A percentile compares a stretch with the other conserved stretches of the same genome.
phyloP scores from a whole-genome alignment of 2,329 filamentous ascomycete genomes.

The Lasiodiplodia sp. region DNA sequence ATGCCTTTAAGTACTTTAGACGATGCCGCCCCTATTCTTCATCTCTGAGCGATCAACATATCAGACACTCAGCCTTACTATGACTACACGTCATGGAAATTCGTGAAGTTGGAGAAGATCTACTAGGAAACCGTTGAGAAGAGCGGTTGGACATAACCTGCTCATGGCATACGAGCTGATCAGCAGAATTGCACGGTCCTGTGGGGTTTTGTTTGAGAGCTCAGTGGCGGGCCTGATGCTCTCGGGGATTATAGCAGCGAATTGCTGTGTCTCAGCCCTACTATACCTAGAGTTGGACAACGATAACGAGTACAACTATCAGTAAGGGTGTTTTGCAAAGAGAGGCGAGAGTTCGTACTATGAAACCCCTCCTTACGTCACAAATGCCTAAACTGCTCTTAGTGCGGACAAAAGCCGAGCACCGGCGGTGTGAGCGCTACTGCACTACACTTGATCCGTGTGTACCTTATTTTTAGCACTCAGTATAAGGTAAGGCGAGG shows the following conservation, averaged over 20 bases:
- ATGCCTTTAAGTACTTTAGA: neutral
- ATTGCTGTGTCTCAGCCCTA: neutral
- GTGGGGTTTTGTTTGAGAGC: neutral
- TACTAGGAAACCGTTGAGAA: neutral
- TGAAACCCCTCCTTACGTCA: neutral
- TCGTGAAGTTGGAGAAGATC: neutral
- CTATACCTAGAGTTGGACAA: neutral
- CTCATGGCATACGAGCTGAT: constrained; percentile 10
- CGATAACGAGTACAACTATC: neutral
- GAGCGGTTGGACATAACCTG: neutral
- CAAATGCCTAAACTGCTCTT: neutral
- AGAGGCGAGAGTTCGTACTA: neutral
- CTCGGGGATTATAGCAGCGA: neutral
- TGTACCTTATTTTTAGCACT: neutral
- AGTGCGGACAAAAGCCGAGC: neutral
- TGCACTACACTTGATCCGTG: neutral
- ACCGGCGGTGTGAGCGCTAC: neutral
- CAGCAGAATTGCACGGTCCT: neutral
- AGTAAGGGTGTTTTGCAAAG: neutral
- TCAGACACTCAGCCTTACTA: neutral
- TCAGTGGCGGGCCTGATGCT: neutral
- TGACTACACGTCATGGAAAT: neutral
- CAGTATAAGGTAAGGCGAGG: neutral
- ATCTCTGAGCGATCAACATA: neutral
- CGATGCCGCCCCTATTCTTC: neutral